These are phyloP conservation scores for Alnus glutinosa DNA, from an alignment of 306 rosid species.

Conservation along the genomic window DNA sequence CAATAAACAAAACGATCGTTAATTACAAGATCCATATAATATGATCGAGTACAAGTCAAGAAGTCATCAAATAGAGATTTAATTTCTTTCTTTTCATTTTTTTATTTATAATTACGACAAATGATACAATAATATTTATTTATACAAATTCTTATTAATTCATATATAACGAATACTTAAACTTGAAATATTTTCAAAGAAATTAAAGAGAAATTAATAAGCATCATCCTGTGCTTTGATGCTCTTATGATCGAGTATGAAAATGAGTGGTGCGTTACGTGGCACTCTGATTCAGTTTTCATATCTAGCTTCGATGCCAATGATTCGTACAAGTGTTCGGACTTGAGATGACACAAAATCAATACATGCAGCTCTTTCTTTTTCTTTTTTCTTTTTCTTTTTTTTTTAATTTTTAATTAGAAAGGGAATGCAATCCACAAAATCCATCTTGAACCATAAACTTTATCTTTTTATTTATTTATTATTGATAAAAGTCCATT, in stretches of 20 bases:
- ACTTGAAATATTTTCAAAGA: neutral
- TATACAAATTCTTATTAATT: too few species aligned
- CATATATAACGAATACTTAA: neutral
- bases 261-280: neutral
- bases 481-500: too few species aligned
- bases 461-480: slow-evolving; percentile 14
- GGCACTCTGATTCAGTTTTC: neutral
- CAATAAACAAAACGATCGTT: too few species aligned
- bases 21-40: too few species aligned
- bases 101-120: too few species aligned
- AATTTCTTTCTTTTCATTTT: too few species aligned
- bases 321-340: slow-evolving; percentile 41
- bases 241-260: neutral
- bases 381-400: neutral
- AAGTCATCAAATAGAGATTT: too few species aligned
- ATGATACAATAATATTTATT: too few species aligned
- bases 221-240: neutral
- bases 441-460: slow-evolving; percentile 33
- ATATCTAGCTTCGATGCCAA: slow-evolving; percentile 1
- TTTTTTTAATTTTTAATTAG: neutral
- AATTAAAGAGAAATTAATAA: too few species aligned
- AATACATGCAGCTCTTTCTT: slow-evolving; percentile 5
- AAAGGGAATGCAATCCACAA: slow-evolving; percentile 14
- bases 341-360: slow-evolving; percentile 60
- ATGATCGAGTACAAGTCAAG: too few species aligned